phyloP scores from a whole-genome alignment of 352 stramenopile species.

The Pythium grandisporangium region DNA sequence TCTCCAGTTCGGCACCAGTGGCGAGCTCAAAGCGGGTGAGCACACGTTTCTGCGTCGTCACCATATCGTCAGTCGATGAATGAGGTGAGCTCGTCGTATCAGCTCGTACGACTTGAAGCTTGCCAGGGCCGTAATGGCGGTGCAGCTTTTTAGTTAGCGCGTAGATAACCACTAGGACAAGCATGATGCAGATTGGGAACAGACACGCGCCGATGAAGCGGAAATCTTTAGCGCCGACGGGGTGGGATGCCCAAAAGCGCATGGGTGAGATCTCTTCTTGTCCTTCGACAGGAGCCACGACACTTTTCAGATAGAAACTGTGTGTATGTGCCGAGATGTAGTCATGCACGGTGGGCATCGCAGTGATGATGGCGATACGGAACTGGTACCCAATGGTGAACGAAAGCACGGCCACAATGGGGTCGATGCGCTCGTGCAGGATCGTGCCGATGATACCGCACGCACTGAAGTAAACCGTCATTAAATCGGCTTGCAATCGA shows the following conservation, averaged over 20 bases:
- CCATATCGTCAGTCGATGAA: not conserved
- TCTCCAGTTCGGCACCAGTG: conserved; percentile 8
- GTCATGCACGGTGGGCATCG: not conserved
- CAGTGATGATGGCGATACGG: not conserved
- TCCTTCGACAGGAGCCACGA: not conserved
- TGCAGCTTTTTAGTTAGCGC: conserved; percentile 15
- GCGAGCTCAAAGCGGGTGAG: conserved; percentile 12
- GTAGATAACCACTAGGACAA: conserved; percentile 9
- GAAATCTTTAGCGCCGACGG: not conserved
- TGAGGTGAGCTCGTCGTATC: not conserved
- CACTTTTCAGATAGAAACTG: not conserved
- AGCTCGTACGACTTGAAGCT: not conserved
- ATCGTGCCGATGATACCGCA: conserved; percentile 14
- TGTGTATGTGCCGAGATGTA: not conserved
- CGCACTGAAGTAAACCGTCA: conserved; percentile 15
- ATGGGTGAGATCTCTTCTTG: not conserved
- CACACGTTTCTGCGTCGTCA: conserved; percentile 1
- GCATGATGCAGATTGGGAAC: conserved; percentile 2
- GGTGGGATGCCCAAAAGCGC: conserved; percentile 4
- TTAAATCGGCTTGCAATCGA: conserved; percentile 24
- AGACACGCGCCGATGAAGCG: not conserved
- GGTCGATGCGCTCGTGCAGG: conserved; percentile 20
- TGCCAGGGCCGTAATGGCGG: conserved; percentile 5
- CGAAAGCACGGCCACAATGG: conserved; percentile 16
- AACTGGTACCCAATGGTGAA: conserved; percentile 8